Base-by-base conservation (phyloP, 257 asterid genomes). In the Solanum medicagineum region DNA sequence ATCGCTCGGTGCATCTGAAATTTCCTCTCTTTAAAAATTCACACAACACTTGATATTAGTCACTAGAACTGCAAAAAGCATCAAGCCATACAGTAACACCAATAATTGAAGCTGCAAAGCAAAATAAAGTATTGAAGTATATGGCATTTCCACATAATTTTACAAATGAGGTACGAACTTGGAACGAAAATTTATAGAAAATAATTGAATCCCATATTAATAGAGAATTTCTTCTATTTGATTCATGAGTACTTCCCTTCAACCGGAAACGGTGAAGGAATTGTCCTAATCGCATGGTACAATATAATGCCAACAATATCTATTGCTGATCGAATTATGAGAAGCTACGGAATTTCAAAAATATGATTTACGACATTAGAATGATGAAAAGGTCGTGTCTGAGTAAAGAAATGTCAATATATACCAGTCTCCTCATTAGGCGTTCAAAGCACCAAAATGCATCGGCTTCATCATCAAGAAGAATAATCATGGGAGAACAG, bases 371-470 rank as follows among this genome's bases (percentile, higher is more conserved):
- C 26, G 20, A 1, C 45, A 77, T 53, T 26, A 10, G 16, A 51
- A 77, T 26, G 83, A 53, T 51, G 83, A 26, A 51, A 77, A 77
- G 6, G 44, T 16, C 1, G 5, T 51, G 22, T 53, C 32, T 0
- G 83, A 51, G 26, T 26, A 53, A 15, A 26, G 17, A 77, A 89
- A 63, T 19, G 36, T 75, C 40, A 62, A 62, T 20, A 59, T 60
- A 22, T 92, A 95, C 99, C 98, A 96, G 86, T 95, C 93, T 92
- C 69, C 93, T 89, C 98, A 96, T 96, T 89, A 95, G 53, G 75
- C 92, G 97, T 73, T 96, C 96, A 85, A 95, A 96, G 93, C 98
- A 95, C 99, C 99, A 96, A 90, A 93, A 96, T 12, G 99, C 93
- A 90, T 96, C 99, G 1, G 96, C 99, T 89, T 96, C 98, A 86